Conservation (phyloP, 352 stramenopile genomes). For the Globisporangium middletonii region DNA sequence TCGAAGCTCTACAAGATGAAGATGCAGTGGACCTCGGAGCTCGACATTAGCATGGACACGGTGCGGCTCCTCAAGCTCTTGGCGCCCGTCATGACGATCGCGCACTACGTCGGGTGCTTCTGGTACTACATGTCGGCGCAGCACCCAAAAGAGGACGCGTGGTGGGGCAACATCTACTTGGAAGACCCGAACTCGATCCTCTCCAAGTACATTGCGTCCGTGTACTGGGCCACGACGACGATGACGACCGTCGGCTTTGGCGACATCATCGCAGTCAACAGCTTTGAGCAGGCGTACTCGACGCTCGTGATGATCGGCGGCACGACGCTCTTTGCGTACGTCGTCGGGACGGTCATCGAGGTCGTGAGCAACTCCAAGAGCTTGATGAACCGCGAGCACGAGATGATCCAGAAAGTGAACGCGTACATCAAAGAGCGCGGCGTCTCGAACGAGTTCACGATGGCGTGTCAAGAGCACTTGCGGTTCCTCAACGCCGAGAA, state of each 20-base stretch:
- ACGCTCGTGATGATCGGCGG: conserved; percentile 81
- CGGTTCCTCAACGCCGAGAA: conserved; percentile 65
- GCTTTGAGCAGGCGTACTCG: conserved; percentile 62
- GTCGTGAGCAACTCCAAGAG: conserved; percentile 78
- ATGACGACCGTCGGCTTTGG: conserved; percentile 87
- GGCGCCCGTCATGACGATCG: conserved; percentile 56
- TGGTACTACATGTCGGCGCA: conserved; percentile 80
- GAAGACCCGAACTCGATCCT: conserved; percentile 43
- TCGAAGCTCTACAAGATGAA: conserved; percentile 82
- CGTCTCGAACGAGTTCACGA: conserved; percentile 59
- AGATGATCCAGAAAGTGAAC: conserved; percentile 64
- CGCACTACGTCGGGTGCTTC: conserved; percentile 79
- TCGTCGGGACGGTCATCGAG: conserved; percentile 78
- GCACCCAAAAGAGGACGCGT: conserved; percentile 26
- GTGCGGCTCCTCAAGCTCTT: conserved; percentile 75
- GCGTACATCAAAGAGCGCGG: conserved; percentile 77
- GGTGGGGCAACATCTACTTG: conserved; percentile 53
- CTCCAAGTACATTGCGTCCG: conserved; percentile 74
- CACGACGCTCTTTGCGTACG: conserved; percentile 78
- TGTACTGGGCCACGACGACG: conserved; percentile 84
- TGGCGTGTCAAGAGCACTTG: conserved; percentile 70
- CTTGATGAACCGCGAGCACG: conserved; percentile 64
- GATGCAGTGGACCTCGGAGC: conserved; percentile 60
- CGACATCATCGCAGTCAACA: conserved; percentile 73
- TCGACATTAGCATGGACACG: conserved; percentile 71